These are phyloP conservation scores for Rhodotorula babjevae DNA, from an alignment of 768 basidiomycete species.

Conservation along the genomic window DNA sequence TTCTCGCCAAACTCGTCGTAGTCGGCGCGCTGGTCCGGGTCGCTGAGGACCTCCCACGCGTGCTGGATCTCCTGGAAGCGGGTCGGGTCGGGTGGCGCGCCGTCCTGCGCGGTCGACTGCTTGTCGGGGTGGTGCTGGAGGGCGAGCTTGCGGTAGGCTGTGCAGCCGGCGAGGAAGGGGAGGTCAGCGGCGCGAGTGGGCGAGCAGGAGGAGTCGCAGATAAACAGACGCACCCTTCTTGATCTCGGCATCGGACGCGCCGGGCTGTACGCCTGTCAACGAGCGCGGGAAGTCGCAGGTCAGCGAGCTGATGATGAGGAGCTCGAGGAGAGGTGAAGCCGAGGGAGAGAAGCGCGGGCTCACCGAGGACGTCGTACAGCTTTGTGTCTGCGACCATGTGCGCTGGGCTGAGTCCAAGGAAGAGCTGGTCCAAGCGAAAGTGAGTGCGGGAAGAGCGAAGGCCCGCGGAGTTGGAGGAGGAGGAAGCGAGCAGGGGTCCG, in stretches of 20 bases:
- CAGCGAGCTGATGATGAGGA: background rate
- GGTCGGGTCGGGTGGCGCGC: conserved; percentile 1
- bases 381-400: conserved; percentile 48
- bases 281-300: background rate
- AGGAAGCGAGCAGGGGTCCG: too few species aligned
- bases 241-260: background rate
- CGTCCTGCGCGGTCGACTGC: background rate
- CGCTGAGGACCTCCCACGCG: conserved; percentile 71
- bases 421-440: too few species aligned
- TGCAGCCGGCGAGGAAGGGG: conserved; percentile 36
- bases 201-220: background rate
- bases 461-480: too few species aligned
- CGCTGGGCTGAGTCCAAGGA: too few species aligned
- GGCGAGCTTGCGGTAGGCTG: conserved; percentile 86
- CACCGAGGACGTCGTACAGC: conserved; percentile 77
- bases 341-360: background rate
- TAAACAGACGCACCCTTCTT: background rate
- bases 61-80: conserved; percentile 39
- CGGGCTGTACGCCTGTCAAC: conserved; percentile 8
- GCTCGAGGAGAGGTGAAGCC: background rate
- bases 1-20: conserved; percentile 72
- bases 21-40: conserved; percentile 60
- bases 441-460: too few species aligned
- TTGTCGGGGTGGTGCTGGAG: conserved; percentile 70
- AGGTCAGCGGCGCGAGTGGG: background rate